Evolutionary conservation across 768 basidiomycete species (phyloP), one percentile per base, ranked within the genome.

Genomic region (Pleurotus pulmonarius): DNA sequence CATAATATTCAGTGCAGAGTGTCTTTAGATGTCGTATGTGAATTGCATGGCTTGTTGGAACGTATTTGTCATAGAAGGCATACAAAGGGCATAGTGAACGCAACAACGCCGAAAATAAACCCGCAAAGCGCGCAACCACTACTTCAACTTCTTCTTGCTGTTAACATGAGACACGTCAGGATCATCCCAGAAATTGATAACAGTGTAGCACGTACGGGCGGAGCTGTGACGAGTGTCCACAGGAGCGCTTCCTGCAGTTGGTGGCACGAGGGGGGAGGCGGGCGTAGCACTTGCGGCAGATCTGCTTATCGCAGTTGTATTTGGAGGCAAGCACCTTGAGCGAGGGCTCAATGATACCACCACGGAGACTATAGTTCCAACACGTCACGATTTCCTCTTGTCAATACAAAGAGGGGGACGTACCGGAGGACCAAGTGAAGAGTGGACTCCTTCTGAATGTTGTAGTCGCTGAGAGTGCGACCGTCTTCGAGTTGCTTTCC

Each of bases 201-300:
- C n/a, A 2, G 22, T 29, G 44, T 7, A 11, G 55, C 13, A 86
- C 90, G 71, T 61, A 93, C 91, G 91, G 92, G 73, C 92, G 87
- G 78, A 95, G 91, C 67, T 92, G 92, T 60, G 86, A 88, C 46
- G 89, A 91, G 74, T 92, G 91, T 16, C 94, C 94, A 69, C 94
- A 96, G 58, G 85, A 82, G 63, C 94, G 83, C 81, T 96, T 96
- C 72, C 96, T 83, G 87, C 97, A 98, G 86, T 99, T 98, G 79
- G 95, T 98, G 38, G 97, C 97, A 72, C 97, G 94, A 54, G 95
- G 96, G 61, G 97, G 96, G 65, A 98, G 96, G 66, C 97, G 96
- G 45, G 97, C 97, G 74, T 98, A 98, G 81, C 97, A 98, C 76
- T 98, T 98, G 75, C 97, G 94, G 85, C 97, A 98, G 67, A 98